Evolutionary conservation across 163 green algal species (phyloP).

Genomic region (Trebouxia gelatinosa): DNA sequence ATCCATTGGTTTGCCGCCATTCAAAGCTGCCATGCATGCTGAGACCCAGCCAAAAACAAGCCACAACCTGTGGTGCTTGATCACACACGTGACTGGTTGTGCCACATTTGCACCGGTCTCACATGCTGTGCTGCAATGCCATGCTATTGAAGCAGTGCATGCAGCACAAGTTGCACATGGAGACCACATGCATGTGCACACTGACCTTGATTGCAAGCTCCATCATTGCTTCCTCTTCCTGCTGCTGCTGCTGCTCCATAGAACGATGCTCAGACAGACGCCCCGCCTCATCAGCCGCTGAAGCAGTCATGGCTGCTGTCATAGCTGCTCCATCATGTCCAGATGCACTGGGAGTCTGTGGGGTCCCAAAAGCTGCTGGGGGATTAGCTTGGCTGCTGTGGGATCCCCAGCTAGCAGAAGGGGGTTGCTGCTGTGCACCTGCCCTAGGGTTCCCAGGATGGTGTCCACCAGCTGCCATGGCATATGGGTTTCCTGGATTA

Average conservation of each 20-base stretch:
- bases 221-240: background rate
- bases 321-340: background rate
- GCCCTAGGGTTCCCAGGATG: background rate
- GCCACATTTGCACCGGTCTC: no score
- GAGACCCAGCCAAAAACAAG: no score
- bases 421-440: background rate
- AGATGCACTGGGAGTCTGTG: no score
- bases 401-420: no score
- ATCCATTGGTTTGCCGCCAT: no score
- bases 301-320: background rate
- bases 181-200: background rate
- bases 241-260: background rate
- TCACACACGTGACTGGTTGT: no score
- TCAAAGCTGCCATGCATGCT: no score
- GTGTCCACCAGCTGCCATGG: conserved; percentile 14
- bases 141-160: no score
- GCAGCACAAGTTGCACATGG: background rate
- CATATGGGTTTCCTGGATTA: conserved; percentile 5
- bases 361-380: no score
- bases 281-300: background rate
- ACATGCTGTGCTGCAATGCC: no score
- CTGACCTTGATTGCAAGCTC: background rate
- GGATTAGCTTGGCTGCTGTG: background rate
- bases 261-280: background rate
- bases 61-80: no score